Percentiles rank a stretch among this genome's conserved stretches.
Evolutionary conservation across 352 stramenopile species (phyloP).

Genomic region (Pythium sp.): DNA sequence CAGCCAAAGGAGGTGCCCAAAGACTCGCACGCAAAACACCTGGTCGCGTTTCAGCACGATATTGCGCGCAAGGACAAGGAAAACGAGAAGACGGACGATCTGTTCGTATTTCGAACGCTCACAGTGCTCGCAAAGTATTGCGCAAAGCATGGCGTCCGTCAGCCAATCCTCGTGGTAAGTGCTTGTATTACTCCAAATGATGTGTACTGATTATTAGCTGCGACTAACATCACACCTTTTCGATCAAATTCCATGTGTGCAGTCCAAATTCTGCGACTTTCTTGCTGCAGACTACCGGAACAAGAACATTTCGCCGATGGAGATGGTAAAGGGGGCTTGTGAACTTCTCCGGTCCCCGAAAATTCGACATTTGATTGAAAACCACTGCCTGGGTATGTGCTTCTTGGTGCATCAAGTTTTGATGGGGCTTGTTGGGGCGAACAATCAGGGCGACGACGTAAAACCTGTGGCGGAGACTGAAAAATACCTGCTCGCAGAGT

Average conservation of each 20-base stretch:
- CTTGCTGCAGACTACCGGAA: neutral
- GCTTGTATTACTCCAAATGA: neutral
- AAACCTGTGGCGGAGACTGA: neutral
- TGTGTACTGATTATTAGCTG: neutral
- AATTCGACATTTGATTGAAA: constrained; percentile 2
- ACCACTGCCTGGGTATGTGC: neutral
- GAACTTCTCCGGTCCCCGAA: neutral
- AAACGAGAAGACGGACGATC: constrained; percentile 25
- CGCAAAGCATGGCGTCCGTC: neutral
- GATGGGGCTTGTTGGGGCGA: neutral
- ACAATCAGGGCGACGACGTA: neutral
- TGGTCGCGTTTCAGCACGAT: constrained; percentile 27
- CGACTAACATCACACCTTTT: neutral
- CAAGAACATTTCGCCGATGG: constrained; percentile 1
- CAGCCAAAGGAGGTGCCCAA: neutral
- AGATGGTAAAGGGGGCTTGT: neutral
- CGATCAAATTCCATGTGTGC: neutral
- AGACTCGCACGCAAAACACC: neutral
- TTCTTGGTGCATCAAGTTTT: neutral
- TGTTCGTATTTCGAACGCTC: constrained; percentile 36
- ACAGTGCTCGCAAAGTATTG: constrained; percentile 21
- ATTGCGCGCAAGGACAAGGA: constrained; percentile 20
- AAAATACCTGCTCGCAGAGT: neutral
- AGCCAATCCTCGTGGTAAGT: constrained; percentile 7
- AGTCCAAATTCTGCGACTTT: neutral